Evolutionary conservation across 495 filamentous ascomycete species (phyloP).

Genomic region (Hyaloscypha variabilis): DNA sequence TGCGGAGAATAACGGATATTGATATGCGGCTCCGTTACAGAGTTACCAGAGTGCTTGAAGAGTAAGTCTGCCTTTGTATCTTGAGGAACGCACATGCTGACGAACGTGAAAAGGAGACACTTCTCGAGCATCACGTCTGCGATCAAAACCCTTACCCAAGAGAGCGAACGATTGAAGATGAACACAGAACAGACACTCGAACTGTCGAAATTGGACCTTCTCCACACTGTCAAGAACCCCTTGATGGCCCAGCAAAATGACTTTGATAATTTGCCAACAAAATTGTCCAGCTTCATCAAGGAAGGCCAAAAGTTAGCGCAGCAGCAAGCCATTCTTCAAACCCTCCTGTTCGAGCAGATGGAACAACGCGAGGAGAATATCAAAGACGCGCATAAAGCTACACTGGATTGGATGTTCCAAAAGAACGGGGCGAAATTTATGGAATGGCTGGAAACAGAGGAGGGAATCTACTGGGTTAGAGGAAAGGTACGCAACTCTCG

Average conservation of each 20-base stretch:
- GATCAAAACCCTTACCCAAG: not conserved
- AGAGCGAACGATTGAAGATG: not conserved
- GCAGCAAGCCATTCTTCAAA: not conserved
- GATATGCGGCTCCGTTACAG: not conserved
- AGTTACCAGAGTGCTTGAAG: not conserved
- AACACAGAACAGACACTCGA: not conserved
- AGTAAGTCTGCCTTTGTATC: not conserved
- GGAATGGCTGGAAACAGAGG: not conserved
- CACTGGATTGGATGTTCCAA: not conserved
- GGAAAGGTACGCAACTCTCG: not conserved
- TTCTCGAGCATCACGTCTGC: slow-evolving; percentile 2
- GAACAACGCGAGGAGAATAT: not conserved
- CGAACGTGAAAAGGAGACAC: not conserved
- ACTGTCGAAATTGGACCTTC: not conserved
- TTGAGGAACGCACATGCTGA: not conserved
- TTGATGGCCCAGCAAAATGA: not conserved
- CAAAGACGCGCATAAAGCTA: not conserved
- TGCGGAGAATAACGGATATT: not conserved
- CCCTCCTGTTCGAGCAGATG: not conserved
- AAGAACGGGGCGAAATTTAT: not conserved
- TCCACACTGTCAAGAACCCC: not conserved
- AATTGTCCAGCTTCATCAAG: not conserved
- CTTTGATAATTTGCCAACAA: not conserved
- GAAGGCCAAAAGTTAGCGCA: not conserved
- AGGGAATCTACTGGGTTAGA: not conserved